Evolutionary conservation across 257 asterid genomes (phyloP).

Genomic region (Salvia hispanica): DNA sequence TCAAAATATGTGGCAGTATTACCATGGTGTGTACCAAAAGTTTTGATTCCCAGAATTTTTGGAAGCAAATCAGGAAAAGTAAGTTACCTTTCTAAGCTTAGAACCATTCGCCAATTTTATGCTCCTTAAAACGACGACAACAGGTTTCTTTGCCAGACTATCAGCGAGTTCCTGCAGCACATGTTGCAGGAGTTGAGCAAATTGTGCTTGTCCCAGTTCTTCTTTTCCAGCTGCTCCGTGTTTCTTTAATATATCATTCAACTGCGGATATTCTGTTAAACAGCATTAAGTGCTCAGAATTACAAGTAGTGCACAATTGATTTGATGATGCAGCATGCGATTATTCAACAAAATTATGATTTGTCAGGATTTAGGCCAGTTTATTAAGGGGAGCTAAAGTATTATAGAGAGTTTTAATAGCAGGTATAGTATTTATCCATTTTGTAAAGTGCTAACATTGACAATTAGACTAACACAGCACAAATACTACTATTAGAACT

Average conservation of each 20-base stretch:
- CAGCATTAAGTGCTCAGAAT: constrained; percentile 21
- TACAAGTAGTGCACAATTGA: neutral
- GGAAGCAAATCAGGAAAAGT: constrained; percentile 25
- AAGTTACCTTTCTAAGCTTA: constrained; percentile 54
- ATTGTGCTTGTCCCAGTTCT: constrained; percentile 66
- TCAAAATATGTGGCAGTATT: neutral
- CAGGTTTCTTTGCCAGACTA: constrained; percentile 46
- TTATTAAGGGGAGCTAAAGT: neutral
- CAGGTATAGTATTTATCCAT: neutral
- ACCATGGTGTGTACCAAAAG: neutral
- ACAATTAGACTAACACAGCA: neutral
- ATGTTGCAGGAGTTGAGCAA: constrained; percentile 54
- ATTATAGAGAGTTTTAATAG: neutral
- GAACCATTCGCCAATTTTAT: constrained; percentile 55
- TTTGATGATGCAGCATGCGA: too few relatives aligned
- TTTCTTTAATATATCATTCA: constrained; percentile 47
- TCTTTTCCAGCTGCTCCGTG: constrained; percentile 56
- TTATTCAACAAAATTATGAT: neutral
- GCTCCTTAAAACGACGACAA: constrained; percentile 40
- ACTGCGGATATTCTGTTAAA: constrained; percentile 54
- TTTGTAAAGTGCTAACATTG: constrained; percentile 5
- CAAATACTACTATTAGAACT: neutral
- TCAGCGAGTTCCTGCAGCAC: constrained; percentile 66
- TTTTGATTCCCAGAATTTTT: neutral
- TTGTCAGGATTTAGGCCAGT: constrained; percentile 5